A percentile compares a stretch with the other conserved stretches of the same genome.
Conservation (phyloP, 2,329 filamentous ascomycete genomes). For the Cryphonectria naterciae region DNA sequence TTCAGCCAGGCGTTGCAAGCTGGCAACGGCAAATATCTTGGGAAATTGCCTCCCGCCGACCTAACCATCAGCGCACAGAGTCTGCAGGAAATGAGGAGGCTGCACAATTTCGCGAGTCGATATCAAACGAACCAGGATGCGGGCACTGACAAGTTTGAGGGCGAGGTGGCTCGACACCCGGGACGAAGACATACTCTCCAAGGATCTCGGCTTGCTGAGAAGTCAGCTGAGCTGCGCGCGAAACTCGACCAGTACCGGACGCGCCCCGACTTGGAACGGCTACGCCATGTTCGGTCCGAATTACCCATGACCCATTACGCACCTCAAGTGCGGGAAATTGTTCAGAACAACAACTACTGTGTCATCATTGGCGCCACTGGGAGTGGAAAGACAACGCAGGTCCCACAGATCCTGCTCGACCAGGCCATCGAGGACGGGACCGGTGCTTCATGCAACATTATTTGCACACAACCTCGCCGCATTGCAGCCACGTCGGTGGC, state of each 20-base stretch:
- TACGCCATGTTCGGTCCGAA: constrained; percentile 18
- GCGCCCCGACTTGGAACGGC: constrained; percentile 3
- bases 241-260: constrained; percentile 5
- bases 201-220: background rate
- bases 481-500: constrained; percentile 53
- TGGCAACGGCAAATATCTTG: constrained; percentile 13
- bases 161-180: background rate
- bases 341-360: constrained; percentile 23
- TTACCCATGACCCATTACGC: constrained; percentile 22
- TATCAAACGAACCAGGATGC: background rate
- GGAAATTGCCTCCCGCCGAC: background rate
- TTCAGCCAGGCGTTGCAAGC: constrained; percentile 9
- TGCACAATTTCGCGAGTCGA: background rate
- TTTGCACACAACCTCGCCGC: constrained; percentile 54
- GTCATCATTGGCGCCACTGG: constrained; percentile 27
- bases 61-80: background rate
- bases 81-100: background rate
- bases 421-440: constrained; percentile 43
- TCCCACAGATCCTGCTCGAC: constrained; percentile 59
- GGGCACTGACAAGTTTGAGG: background rate
- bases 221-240: background rate
- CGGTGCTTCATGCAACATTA: constrained; percentile 50
- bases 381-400: constrained; percentile 39
- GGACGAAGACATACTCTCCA: background rate
- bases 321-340: constrained; percentile 14